Evolutionary conservation across 2,329 filamentous ascomycete species (phyloP).

Genomic region (Penicillium fuscoglaucum): DNA sequence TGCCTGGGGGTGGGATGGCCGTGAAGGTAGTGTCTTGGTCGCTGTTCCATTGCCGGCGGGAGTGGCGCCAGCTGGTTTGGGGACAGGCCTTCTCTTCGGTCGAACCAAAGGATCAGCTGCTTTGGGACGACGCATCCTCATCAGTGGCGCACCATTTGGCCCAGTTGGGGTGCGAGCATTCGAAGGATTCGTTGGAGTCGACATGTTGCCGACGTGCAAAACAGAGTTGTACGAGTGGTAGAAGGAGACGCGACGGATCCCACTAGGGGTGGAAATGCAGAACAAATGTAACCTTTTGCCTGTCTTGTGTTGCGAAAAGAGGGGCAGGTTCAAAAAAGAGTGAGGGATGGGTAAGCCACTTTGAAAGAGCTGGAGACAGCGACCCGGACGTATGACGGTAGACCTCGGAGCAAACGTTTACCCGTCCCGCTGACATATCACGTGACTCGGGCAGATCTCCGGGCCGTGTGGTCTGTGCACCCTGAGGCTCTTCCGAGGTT

Average conservation of each 20-base stretch:
- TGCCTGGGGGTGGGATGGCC: conserved; percentile 23
- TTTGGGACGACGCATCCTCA: conserved; percentile 49
- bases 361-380: conserved; percentile 1
- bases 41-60: conserved; percentile 26
- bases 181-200: conserved; percentile 46
- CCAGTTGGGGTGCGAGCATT: conserved; percentile 51
- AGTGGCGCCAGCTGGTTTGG: conserved; percentile 26
- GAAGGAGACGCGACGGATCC: not conserved
- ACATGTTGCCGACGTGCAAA: conserved; percentile 26
- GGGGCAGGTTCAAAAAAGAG: not conserved
- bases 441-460: not conserved
- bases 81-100: conserved; percentile 52
- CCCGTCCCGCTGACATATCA: not conserved
- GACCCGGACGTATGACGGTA: conserved; percentile 2
- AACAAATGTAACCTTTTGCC: not conserved
- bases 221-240: not conserved
- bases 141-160: conserved; percentile 47
- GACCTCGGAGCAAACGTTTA: conserved; percentile 2
- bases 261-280: not conserved
- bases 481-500: not conserved
- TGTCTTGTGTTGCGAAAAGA: not conserved
- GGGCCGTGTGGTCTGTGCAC: not conserved
- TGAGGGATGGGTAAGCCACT: not conserved
- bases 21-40: conserved; percentile 28
- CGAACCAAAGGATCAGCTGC: conserved; percentile 64